Evolutionary conservation across 1,139 yeast species (phyloP).

Genomic region (Taphrina flavorubra): DNA sequence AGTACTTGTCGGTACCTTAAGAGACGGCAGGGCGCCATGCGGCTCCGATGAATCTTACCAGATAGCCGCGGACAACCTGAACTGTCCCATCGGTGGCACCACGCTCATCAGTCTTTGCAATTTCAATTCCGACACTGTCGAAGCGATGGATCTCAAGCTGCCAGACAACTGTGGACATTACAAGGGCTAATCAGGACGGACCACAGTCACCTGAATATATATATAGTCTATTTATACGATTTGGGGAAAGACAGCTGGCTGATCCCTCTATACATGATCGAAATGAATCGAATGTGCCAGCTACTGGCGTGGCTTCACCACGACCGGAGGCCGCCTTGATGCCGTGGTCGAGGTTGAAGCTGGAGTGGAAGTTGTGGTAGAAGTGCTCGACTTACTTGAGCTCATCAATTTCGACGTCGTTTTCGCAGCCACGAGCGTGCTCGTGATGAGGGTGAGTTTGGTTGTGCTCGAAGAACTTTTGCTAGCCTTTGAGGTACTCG

Average conservation of each 20-base stretch:
- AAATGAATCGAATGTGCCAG: no score
- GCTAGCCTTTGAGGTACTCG: background rate
- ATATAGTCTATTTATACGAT: no score
- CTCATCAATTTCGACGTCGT: background rate
- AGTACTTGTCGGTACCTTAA: background rate
- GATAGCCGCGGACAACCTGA: background rate
- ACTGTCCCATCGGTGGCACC: background rate
- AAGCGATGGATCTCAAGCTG: no score
- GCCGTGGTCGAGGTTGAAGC: background rate
- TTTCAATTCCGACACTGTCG: no score
- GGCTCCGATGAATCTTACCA: background rate
- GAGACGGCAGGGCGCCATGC: background rate
- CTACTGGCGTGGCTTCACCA: background rate
- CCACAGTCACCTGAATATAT: no score
- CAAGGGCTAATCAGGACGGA: background rate
- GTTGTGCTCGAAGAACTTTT: background rate
- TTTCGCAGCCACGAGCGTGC: background rate
- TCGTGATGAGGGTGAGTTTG: background rate
- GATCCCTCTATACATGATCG: no score
- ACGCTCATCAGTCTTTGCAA: background rate
- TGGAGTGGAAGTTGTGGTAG: background rate
- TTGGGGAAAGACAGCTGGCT: no score
- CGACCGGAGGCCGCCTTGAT: background rate
- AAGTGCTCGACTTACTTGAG: background rate
- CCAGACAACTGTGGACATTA: no score